These are phyloP conservation scores for Camellia lanceoleosa DNA, from an alignment of 148 eudicot genomes.

Conservation along the genomic window DNA sequence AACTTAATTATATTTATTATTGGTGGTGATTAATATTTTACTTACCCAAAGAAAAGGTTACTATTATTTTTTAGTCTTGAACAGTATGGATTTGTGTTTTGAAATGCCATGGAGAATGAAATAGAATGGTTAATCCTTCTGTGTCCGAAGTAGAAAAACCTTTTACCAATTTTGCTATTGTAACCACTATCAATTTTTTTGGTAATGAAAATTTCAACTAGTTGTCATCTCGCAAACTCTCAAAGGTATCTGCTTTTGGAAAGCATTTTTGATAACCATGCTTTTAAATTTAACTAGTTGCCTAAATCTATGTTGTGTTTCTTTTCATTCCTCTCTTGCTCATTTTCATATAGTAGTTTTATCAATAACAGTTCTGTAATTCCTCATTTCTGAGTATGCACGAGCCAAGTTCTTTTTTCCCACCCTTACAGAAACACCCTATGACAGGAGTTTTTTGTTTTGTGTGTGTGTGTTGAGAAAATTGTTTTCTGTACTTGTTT, in stretches of 20 bases:
- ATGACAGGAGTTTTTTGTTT: not conserved
- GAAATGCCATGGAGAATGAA: not conserved
- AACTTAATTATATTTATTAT: not conserved
- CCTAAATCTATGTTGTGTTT: not conserved
- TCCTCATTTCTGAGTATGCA: not conserved
- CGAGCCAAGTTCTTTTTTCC: not conserved
- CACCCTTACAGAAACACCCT: not conserved
- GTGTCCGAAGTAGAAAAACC: conserved; percentile 3
- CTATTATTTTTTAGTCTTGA: not conserved
- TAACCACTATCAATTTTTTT: not conserved
- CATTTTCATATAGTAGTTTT: not conserved
- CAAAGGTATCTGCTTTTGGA: not conserved
- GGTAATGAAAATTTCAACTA: not conserved
- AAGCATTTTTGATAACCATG: too few relatives aligned
- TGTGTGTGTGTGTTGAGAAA: too few relatives aligned
- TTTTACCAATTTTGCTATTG: not conserved
- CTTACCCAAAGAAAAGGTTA: not conserved
- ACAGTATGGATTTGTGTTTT: not conserved
- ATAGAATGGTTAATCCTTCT: conserved; percentile 2
- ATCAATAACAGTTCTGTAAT: not conserved
- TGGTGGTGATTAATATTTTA: not conserved
- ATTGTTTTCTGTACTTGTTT: not conserved
- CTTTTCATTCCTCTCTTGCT: not conserved
- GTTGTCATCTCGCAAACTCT: not conserved
- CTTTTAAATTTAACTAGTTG: not conserved